Conservation (phyloP, 768 basidiomycete species). For the Pleurotus tuoliensis region DNA sequence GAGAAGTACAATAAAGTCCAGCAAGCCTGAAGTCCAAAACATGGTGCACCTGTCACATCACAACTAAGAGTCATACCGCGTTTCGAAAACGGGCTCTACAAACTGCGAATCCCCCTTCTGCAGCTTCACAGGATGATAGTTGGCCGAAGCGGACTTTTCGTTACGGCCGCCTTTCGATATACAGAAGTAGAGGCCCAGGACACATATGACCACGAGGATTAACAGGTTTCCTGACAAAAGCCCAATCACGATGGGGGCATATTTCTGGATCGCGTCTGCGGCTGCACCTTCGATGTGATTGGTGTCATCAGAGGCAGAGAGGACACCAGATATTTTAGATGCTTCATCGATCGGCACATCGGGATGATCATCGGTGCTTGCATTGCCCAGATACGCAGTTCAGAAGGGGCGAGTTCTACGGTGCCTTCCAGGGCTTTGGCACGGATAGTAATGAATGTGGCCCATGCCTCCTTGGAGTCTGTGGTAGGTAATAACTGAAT, state of each 20-base stretch:
- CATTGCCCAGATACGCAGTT: not conserved
- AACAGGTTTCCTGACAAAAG: conserved; percentile 8
- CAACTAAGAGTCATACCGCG: not conserved
- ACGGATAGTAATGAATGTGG: not conserved
- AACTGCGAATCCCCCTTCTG: not conserved
- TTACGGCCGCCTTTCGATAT: conserved; percentile 1
- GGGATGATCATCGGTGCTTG: conserved; percentile 8
- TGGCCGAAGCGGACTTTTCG: not conserved
- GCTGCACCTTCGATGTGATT: not conserved
- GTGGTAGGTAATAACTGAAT: conserved; percentile 63
- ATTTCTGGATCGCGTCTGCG: conserved; percentile 4
- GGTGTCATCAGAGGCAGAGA: not conserved
- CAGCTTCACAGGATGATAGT: conserved; percentile 4
- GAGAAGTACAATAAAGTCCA: too few species aligned
- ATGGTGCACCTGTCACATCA: not conserved
- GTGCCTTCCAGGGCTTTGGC: not conserved
- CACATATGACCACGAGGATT: conserved; percentile 2
- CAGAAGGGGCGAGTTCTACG: not conserved
- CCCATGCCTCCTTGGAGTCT: conserved; percentile 17
- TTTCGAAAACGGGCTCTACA: not conserved
- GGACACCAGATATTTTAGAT: not conserved
- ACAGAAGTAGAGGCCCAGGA: not conserved
- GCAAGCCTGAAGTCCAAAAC: too few species aligned
- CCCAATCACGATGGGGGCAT: conserved; percentile 9
- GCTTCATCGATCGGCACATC: not conserved